Conservation (phyloP, 139 green algal species). For the Volvox reticuliferus region DNA sequence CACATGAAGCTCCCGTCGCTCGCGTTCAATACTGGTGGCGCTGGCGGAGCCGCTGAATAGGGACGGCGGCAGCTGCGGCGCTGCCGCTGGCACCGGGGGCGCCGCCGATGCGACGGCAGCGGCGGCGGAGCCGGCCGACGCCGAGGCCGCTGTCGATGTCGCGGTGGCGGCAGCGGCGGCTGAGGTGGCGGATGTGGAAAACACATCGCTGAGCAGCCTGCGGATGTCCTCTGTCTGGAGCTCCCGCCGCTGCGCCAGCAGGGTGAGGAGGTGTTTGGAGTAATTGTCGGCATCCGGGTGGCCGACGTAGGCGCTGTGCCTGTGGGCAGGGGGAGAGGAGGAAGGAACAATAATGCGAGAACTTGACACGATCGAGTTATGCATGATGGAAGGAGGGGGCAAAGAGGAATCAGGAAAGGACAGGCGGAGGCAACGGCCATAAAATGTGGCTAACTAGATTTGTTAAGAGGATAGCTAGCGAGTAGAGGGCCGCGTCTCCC, state of each 20-base stretch:
- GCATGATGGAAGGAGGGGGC: too few species aligned
- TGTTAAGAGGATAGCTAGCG: too few species aligned
- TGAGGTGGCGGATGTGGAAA: background rate
- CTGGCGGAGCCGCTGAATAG: constrained; percentile 34
- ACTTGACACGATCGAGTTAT: too few species aligned
- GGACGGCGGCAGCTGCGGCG: background rate
- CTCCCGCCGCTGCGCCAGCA: constrained; percentile 55
- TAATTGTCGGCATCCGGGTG: constrained; percentile 39
- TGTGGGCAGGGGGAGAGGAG: background rate
- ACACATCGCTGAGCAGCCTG: background rate
- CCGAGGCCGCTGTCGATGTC: background rate
- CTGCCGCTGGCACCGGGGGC: background rate
- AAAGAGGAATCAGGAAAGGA: too few species aligned
- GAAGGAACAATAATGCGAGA: background rate
- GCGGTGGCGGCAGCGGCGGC: background rate
- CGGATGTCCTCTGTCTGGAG: constrained; percentile 49
- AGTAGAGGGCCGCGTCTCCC: too few species aligned
- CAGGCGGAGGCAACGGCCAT: too few species aligned
- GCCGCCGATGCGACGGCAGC: background rate
- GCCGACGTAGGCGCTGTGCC: constrained; percentile 23
- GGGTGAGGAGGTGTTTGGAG: constrained; percentile 53
- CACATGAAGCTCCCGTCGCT: constrained; percentile 44
- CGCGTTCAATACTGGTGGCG: constrained; percentile 35
- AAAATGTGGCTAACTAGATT: too few species aligned
- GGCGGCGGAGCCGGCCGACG: background rate